Base-by-base conservation (phyloP, 192 early-diverging fungal species). In the Linnemannia zychae region DNA sequence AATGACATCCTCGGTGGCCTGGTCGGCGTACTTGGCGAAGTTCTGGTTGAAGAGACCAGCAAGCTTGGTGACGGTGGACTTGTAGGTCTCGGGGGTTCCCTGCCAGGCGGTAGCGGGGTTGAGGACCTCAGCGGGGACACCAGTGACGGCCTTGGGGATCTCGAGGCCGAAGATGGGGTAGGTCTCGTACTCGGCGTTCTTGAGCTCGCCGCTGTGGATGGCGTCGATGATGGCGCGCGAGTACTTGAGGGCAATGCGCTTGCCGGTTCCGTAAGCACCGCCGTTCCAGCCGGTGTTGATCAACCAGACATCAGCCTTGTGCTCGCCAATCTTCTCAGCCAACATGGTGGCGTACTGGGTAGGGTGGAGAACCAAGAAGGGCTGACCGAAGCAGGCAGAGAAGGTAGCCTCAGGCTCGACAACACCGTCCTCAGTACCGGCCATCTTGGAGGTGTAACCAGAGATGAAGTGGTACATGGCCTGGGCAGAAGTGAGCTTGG, bases 271-370 rank as follows among this genome's bases (percentile, higher is more conserved):
- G 86, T 97, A 97, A 63, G 91, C 91, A 81, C 98, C 98, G 86
- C 97, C 97, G 89, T 93, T 96, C 98, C 97, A 99, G 77, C 98
- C 98, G 72, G 97, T 99, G 94, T 99, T 99, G 92, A 99, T 94
- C 83, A 96, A 90, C 97, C 97, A 99, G 72, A 96, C 97, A 88
- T 95, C 89, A 80, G 96, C 96, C 87, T 92, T 92, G 91, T 98
- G 94, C 81, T 89, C 68, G 15, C 93, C 90, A 92, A 99, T 98
- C 94, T 99, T 98, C 70, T 96, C 93, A 28, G 98, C 98, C 74
- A 99, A 92, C 97, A 99, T 99, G 86, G 93, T 93, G 67, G 98
- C 98, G 89, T 99, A 99, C 90, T 96, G 96, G 79, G 94, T 93
- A 49, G 98, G 98, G 88, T 99, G 98, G 91, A 96, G 95, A 71